These are phyloP conservation scores for Ogataea saltuana DNA, from an alignment of 805 yeast species.

Conservation along the genomic window DNA sequence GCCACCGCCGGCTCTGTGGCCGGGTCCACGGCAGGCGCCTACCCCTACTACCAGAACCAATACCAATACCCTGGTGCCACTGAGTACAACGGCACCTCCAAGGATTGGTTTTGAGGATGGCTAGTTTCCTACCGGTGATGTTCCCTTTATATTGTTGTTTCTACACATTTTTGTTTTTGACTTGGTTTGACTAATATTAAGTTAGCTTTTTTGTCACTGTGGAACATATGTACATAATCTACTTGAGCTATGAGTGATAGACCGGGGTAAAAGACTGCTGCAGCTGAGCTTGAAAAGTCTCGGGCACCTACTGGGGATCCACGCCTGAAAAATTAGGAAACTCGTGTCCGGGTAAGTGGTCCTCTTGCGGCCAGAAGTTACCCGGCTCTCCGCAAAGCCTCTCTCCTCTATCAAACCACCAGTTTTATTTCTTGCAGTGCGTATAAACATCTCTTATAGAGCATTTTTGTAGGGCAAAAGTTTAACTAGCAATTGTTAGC, in stretches of 20 bases:
- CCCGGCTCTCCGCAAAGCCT: constrained; percentile 13
- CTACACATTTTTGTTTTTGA: constrained; percentile 1
- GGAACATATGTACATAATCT: constrained; percentile 4
- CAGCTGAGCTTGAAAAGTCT: background rate
- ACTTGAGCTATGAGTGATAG: too few relatives aligned
- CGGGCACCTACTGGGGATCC: too few relatives aligned
- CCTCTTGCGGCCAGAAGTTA: constrained; percentile 1
- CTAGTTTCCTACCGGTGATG: background rate
- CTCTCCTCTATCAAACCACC: constrained; percentile 10
- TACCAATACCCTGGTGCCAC: constrained; percentile 25
- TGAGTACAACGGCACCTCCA: constrained; percentile 25
- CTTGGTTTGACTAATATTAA: constrained; percentile 7
- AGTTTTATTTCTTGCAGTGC: constrained; percentile 8
- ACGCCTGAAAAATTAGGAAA: background rate
- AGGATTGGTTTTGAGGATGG: constrained; percentile 26
- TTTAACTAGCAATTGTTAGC: constrained; percentile 6
- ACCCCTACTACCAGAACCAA: constrained; percentile 29
- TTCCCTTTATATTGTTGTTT: background rate
- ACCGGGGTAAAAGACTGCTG: too few relatives aligned
- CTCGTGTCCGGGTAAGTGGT: background rate
- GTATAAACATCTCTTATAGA: constrained; percentile 11
- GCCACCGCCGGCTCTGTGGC: constrained; percentile 14
- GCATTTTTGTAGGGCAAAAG: constrained; percentile 14
- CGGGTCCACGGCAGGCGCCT: constrained; percentile 17
- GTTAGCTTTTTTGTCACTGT: constrained; percentile 7